Base-by-base conservation (phyloP, 2,329 filamentous ascomycete species). In the Coleophoma cylindrospora region DNA sequence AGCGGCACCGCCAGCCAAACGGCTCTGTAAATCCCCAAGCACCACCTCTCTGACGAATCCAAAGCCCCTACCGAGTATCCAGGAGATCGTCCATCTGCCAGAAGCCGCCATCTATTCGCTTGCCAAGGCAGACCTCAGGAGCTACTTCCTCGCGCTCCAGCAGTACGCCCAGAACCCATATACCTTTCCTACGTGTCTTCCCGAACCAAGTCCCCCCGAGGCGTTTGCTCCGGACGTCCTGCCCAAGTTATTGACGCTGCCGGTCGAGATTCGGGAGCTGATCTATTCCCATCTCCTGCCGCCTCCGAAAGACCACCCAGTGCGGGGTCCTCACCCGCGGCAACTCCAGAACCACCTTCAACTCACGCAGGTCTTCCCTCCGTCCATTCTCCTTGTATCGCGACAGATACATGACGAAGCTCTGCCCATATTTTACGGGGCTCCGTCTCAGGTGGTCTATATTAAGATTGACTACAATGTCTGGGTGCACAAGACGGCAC, bases 401-500 rank as follows among this genome's bases (percentile, higher is more conserved):
- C 57, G 51, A 27, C 60, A 60, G 45, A 59, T 62, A 17, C 51
- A 51, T 47, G 34, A 37, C 34, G 61, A 63, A 36, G 57, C 57
- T 10, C 52, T 63, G 2, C 58, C 60, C 15, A 27, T 61, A n/a
- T 47, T 61, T 36, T 62, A 61, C 19, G 60, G 61, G n/a, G 37
- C 45, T 11, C 43, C 54, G 17, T 45, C 47, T 1, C 61, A 63
- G 34, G 54, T 40, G 9, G 48, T 61, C 3, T 53, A 54, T 34
- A 46, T 58, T 17, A 58, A 41, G 7, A 54, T 62, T 17, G 54
- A 62, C 50, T 62, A 59, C 49, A 58, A 61, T 44, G 36, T 63
- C 43, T 63, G 61, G 61, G 37, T 40, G 3, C 61, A 63, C 46
- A 62, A 58, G 43, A 57, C 56, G 3, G 50, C 45, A n/a, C 58